Evolutionary conservation across 345 rosid genomes (phyloP), one percentile per base, ranked within the genome.

Genomic region (Punica granatum): DNA sequence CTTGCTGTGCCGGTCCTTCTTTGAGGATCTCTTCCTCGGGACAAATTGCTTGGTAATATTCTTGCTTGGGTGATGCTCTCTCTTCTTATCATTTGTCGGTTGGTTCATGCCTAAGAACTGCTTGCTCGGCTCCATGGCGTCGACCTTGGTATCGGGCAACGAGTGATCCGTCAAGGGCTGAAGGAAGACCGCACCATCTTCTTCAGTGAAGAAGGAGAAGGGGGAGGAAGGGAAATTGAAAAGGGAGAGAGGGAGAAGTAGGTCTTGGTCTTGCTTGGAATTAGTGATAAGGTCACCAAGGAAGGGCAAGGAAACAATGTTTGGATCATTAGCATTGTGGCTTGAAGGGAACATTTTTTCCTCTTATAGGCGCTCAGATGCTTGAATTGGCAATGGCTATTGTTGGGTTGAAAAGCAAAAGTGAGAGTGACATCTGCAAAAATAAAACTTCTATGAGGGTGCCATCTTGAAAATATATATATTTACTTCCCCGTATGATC

Each of bases 1-100:
- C 83, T 92, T 92, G 81, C 98, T 92, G 73, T 92, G 96, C 60
- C 94, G 81, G 66, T 89, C 98, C 60, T 73, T 84, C 77, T 85
- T 89, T 30, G 77, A 71, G 36, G 72, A 64, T 70, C 85, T 78
- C 76, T 82, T 84, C 56, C 73, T 74, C 37, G 66, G 42, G 41
- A 46, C 51, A 0, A n/a, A 37, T n/a, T 46, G 60, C 37, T 53
- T 37, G 58, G 58, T 51, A 51, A 51, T 7, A 8, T n/a, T 13
- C 61, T 26, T 30, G 1, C 7, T 26, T 9, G 3, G 61, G 11
- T 30, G 61, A 26, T 56, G 61, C 61, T 56, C 33, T 3, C 68
- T 70, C 67, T 56, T 70, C 37, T n/a, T 48, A 25, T 13, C 13
- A 19, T 12, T 56, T 12, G 61, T 56, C 30, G 32, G 13, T 15